Evolutionary conservation across 2,329 filamentous ascomycete species (phyloP), one percentile per base, ranked within the genome.

Genomic region (Aspergillus udagawae): DNA sequence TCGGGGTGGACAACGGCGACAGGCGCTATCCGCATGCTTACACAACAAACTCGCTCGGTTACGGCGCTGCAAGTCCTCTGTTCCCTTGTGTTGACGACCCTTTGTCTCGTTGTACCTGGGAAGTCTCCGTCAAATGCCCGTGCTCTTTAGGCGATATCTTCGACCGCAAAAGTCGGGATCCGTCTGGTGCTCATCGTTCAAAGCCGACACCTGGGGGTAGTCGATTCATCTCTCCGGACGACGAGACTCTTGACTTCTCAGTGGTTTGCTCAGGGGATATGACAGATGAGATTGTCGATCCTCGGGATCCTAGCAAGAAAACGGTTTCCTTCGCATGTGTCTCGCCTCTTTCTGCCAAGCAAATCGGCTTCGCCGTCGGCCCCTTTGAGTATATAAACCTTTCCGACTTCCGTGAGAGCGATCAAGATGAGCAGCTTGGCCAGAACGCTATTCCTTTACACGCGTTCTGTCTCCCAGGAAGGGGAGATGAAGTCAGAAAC

Each of bases 321-420:
- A 92, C 91, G 1, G 90, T 94, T 70, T 90, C 88, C 0, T 99
- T 97, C 70, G 85, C 86, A 55, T 88, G 90, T 51, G 83, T 84
- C 58, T 86, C 87, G 60, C 86, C 89, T 52, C 85, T 94, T 8
- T 87, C 92, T 1, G 88, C 93, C 1, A 89, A 92, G 60, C 93
- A 97, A 70, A 87, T 99, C 62, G 93, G 92, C 4, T 96, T 99
- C 72, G 90, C 92, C 2, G 85, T 97, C 55, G 94, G 95, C 0
- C 94, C 95, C 0, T 99, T 99, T 70, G 92, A 97, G 73, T 89
- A 93, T 64, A 87, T 97, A 53, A 91, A 97, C 69, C 80, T 99
- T 4, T 89, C 91, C 2, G 90, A 93, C 65, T 96, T 91, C 67
- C 87, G 95, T 52, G 91, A 92, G 49, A 91, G 91, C 60, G 91